These are phyloP conservation scores for Yamadazyma epiphylla DNA, from an alignment of 1,139 yeast species.

Conservation along the genomic window DNA sequence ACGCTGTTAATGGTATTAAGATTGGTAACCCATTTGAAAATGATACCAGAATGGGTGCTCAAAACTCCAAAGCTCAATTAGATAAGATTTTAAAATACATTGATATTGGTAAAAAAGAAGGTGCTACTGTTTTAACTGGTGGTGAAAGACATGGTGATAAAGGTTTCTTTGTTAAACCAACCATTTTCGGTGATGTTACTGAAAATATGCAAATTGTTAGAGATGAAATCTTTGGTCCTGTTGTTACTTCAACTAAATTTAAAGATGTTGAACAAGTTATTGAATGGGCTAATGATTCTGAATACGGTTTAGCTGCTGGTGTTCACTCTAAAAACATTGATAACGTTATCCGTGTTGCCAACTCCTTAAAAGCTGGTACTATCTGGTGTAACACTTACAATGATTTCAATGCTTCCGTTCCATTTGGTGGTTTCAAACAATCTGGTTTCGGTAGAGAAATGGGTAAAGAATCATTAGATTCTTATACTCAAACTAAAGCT, in stretches of 20 bases:
- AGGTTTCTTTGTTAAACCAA: slow-evolving; percentile 80
- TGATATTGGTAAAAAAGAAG: slow-evolving; percentile 68
- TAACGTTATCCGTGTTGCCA: slow-evolving; percentile 64
- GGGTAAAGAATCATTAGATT: slow-evolving; percentile 80
- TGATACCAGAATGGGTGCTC: slow-evolving; percentile 79
- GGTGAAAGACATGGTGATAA: slow-evolving; percentile 65
- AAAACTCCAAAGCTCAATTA: slow-evolving; percentile 71
- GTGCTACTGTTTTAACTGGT: slow-evolving; percentile 73
- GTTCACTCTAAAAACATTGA: slow-evolving; percentile 68
- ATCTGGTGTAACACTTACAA: slow-evolving; percentile 85
- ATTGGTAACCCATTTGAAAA: slow-evolving; percentile 79
- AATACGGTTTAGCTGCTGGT: slow-evolving; percentile 82
- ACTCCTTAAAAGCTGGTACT: slow-evolving; percentile 73
- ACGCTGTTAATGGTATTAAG: slow-evolving; percentile 49
- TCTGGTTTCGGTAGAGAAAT: slow-evolving; percentile 93
- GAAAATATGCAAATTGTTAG: slow-evolving; percentile 65
- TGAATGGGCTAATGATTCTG: slow-evolving; percentile 65
- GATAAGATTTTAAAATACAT: slow-evolving; percentile 73
- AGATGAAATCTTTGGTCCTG: slow-evolving; percentile 90
- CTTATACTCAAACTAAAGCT: slow-evolving; percentile 80
- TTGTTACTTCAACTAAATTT: slow-evolving; percentile 71
- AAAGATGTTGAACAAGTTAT: slow-evolving; percentile 68
- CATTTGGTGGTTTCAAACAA: slow-evolving; percentile 84
- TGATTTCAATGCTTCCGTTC: slow-evolving; percentile 76
- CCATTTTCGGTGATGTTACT: slow-evolving; percentile 68